Evolutionary conservation across 2,329 filamentous ascomycete species (phyloP), one percentile per base, ranked within the genome.

Genomic region (Saccharata proteae): DNA sequence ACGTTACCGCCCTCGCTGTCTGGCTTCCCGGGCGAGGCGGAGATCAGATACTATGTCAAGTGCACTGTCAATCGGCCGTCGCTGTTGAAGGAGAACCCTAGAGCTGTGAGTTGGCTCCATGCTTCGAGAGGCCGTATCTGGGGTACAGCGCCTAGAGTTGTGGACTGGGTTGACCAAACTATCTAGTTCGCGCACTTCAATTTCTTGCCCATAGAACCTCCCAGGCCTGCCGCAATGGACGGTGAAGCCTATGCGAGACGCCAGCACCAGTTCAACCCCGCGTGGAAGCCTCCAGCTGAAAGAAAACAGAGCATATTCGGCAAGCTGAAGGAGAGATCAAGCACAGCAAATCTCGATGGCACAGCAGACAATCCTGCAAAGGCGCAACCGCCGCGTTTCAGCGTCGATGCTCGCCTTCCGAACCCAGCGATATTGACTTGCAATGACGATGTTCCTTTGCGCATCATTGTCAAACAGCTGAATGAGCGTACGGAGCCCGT

Each of bases 1-100:
- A 93, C 86, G 0, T 65, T 98, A 8, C 90, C 90, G 4, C 90
- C 90, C 0, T 92, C 85, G 4, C 62, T 96, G 32, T 81, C 71
- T n/a, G 84, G 83, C 3, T 86, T 90, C 42, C 82, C 83, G 0
- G 79, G 78, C 18, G 75, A 86, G 54, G 88, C 86, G 14, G 85
- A 93, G 56, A 86, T 96, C 38, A 72, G 77, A 43, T 98, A 98
- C 58, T 98, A 82, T 51, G 69, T 96, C 50, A 98, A 98, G 54
- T 84, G 80, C n/a, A 96, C 90, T 0, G 76, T 96, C 5, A 82
- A 85, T 47, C 69, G 85, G n/a, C 84, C 85, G 0, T 77, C 80
- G 10, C 68, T 94, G 37, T 83, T 92, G 57, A 88, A 88, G 50
- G 85, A 93, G 58, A 94, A 94, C 47, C 80, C 84, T 54, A 68